Conservation (phyloP, 768 basidiomycete genomes). For the Tulasnella sp. region DNA sequence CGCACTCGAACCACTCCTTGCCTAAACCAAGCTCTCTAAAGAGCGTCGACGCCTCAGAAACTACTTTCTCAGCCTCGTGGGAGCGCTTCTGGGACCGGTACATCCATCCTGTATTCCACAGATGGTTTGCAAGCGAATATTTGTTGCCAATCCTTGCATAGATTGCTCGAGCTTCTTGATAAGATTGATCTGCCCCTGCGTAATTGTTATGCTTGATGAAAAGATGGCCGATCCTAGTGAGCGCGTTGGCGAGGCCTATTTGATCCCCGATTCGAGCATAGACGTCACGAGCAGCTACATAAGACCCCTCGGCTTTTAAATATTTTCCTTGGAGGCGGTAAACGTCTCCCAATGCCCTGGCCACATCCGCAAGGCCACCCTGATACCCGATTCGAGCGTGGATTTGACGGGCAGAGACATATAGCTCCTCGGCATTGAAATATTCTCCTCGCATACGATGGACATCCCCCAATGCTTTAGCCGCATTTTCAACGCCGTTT, state of each 20-base stretch:
- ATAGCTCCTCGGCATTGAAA: background rate
- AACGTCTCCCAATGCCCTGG: background rate
- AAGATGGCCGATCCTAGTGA: background rate
- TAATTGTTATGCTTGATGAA: background rate
- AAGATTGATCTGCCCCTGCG: background rate
- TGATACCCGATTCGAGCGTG: background rate
- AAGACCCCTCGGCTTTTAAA: background rate
- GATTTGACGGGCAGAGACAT: background rate
- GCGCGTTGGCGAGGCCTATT: background rate
- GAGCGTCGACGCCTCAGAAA: background rate
- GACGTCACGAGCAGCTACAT: background rate
- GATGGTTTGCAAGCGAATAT: background rate
- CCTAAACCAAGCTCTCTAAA: background rate
- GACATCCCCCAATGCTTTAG: background rate
- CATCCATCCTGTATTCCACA: background rate
- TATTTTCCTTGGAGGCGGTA: background rate
- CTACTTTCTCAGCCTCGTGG: background rate
- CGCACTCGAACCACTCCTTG: background rate
- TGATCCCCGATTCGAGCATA: background rate
- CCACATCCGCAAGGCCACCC: no score
- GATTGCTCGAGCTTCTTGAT: background rate
- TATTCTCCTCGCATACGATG: background rate
- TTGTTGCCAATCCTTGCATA: background rate
- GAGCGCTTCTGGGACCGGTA: background rate
- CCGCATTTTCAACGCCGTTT: background rate